Base-by-base conservation (phyloP, 1,284 basidiomycete species). In the Butyriboletus appendiculatus region DNA sequence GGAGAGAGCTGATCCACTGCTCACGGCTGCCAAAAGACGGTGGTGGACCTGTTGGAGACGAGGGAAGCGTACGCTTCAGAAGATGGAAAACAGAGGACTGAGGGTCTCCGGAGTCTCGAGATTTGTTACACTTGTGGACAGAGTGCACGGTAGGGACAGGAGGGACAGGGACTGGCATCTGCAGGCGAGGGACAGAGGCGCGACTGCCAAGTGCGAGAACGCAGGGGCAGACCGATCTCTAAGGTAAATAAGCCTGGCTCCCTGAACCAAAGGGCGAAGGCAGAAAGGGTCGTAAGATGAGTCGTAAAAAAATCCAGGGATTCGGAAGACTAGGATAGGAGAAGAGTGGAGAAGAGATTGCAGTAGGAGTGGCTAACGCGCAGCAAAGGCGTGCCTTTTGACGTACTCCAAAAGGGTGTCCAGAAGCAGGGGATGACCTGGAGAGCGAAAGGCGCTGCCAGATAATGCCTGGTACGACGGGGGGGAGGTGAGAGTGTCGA, bases 301-400 rank as follows among this genome's bases (percentile, higher is more conserved):
- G 78, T 85, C 82, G 84, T 85, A 84, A 80, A 65, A 70, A 64
- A 67, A 75, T 77, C 74, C 82, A 86, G 76, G 77, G 71, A 50
- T 66, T 54, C 59, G 67, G 66, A 64, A 62, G 66, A 64, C 28
- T 68, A 61, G 52, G 53, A 65, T 70, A 71, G 58, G 64, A 68
- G 66, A 53, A 57, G 57, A 53, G 64, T 60, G 68, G 59, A 38
- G 49, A 45, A 48, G 57, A 48, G 37, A 54, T 44, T 66, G 69
- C 66, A 69, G 74, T 57, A 65, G 66, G 40, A 56, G 71, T 86
- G 88, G 88, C 88, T 77, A 78, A 91, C 88, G 88, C 89, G 79
- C 88, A 91, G 78, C 85, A 79, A 91, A 91, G 88, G 89, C 88
- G 88, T 91, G 88, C 89, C 88, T 90, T 90, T 90, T 90, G 45